phyloP scores from a whole-genome alignment of 768 basidiomycete species.

The Hemileccinum rubropunctum region DNA sequence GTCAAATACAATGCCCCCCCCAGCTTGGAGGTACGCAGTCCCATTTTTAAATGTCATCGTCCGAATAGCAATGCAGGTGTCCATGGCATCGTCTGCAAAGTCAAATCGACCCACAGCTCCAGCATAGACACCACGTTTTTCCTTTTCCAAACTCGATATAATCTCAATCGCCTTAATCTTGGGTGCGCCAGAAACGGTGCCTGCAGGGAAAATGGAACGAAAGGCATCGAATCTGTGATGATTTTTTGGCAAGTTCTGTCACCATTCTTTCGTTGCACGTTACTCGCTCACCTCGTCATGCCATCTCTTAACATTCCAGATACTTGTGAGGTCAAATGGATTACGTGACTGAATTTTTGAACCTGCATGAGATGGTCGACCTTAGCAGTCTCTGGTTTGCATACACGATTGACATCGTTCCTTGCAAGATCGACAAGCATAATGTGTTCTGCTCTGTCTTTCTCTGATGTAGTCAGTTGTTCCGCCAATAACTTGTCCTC shows the following conservation, averaged over 20 bases:
- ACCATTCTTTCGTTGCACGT: not conserved
- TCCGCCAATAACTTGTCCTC: conserved; percentile 85
- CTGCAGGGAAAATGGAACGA: conserved; percentile 98
- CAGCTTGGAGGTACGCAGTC: conserved; percentile 88
- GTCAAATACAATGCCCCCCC: conserved; percentile 96
- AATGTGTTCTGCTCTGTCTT: conserved; percentile 97
- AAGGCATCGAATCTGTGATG: conserved; percentile 88
- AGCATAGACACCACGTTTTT: conserved; percentile 91
- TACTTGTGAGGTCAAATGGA: conserved; percentile 94
- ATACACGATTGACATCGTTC: conserved; percentile 98
- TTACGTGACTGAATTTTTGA: conserved; percentile 97
- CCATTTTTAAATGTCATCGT: conserved; percentile 98
- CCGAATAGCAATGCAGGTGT: conserved; percentile 97
- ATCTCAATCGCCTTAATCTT: conserved; percentile 99
- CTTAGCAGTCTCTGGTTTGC: conserved; percentile 91
- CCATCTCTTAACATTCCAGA: conserved; percentile 82
- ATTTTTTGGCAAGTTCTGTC: conserved; percentile 3
- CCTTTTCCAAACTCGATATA: conserved; percentile 79
- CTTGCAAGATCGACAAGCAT: conserved; percentile 98
- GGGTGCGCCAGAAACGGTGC: conserved; percentile 97
- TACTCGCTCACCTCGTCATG: conserved; percentile 63
- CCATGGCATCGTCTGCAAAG: conserved; percentile 92
- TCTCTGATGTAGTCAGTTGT: conserved; percentile 77
- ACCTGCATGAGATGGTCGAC: conserved; percentile 93
- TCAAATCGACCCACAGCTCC: conserved; percentile 98